Evolutionary conservation across 257 asterid genomes (phyloP).

Genomic region (Verbascum thapsus): DNA sequence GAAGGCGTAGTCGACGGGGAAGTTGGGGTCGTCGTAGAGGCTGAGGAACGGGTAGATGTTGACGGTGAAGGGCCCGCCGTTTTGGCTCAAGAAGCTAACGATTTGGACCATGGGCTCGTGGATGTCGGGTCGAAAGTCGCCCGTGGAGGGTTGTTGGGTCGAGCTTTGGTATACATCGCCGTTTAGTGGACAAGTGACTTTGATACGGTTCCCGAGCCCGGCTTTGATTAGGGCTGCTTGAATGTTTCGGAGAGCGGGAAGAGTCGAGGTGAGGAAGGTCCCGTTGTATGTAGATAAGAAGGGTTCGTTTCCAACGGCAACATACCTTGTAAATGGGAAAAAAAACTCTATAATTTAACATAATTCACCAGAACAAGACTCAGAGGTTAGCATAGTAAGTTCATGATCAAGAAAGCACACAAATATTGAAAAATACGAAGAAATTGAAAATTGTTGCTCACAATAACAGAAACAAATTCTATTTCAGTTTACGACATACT

Average conservation of each 20-base stretch:
- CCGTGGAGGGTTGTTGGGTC: constrained; percentile 57
- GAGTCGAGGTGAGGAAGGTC: constrained; percentile 50
- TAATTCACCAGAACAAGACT: too few species aligned
- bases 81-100: constrained; percentile 51
- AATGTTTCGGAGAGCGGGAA: constrained; percentile 66
- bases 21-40: constrained; percentile 64
- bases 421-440: background rate
- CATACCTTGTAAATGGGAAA: constrained; percentile 50
- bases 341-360: too few species aligned
- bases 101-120: constrained; percentile 53
- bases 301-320: constrained; percentile 87
- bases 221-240: constrained; percentile 83
- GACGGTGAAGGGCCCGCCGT: constrained; percentile 67
- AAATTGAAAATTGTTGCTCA: background rate
- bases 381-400: too few species aligned
- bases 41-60: constrained; percentile 84
- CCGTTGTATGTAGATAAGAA: constrained; percentile 59
- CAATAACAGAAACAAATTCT: background rate
- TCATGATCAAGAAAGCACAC: background rate
- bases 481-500: too few species aligned
- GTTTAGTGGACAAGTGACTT: constrained; percentile 67
- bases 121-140: constrained; percentile 64
- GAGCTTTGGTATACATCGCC: constrained; percentile 76
- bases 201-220: constrained; percentile 62
- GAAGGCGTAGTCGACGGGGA: constrained; percentile 76